These are phyloP conservation scores for Oryza glaberrima DNA, from an alignment of 176 grass and related monocot species.

Conservation along the genomic window DNA sequence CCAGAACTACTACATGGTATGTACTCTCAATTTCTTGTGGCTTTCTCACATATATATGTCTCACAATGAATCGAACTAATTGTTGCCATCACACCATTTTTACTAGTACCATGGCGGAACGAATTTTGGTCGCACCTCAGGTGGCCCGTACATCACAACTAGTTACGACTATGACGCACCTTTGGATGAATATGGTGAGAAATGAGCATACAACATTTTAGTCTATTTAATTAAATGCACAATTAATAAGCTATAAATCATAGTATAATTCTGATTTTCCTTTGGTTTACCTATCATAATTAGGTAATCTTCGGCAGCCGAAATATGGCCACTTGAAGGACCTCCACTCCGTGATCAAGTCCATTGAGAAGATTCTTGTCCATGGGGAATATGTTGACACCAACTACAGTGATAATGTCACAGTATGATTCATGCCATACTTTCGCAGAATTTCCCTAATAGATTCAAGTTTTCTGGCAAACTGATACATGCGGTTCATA, in stretches of 20 bases:
- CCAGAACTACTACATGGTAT: conserved; percentile 72
- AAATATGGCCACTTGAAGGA: neutral
- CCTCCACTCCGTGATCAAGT: conserved; percentile 52
- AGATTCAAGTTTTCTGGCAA: too few relatives aligned
- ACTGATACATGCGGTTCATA: too few relatives aligned
- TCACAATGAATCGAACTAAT: neutral
- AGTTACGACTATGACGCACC: conserved; percentile 77
- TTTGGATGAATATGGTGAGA: conserved; percentile 69
- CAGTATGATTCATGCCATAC: neutral
- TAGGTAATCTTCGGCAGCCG: neutral
- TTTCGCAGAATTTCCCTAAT: too few relatives aligned
- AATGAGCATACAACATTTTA: too few relatives aligned
- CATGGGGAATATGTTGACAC: conserved; percentile 51
- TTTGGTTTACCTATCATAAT: neutral
- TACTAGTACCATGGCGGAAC: conserved; percentile 73
- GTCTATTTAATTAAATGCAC: neutral
- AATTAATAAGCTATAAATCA: neutral
- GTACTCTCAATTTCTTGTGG: neutral
- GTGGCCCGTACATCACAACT: conserved; percentile 67
- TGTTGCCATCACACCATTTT: neutral
- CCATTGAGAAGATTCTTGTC: conserved; percentile 63
- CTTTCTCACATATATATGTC: too few relatives aligned
- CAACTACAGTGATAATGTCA: conserved; percentile 33
- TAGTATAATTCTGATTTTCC: neutral
- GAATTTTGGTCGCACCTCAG: conserved; percentile 56